These are phyloP conservation scores for Apophysomyces trapeziformis DNA, from an alignment of 371 early-diverging fungal genomes.

Conservation along the genomic window DNA sequence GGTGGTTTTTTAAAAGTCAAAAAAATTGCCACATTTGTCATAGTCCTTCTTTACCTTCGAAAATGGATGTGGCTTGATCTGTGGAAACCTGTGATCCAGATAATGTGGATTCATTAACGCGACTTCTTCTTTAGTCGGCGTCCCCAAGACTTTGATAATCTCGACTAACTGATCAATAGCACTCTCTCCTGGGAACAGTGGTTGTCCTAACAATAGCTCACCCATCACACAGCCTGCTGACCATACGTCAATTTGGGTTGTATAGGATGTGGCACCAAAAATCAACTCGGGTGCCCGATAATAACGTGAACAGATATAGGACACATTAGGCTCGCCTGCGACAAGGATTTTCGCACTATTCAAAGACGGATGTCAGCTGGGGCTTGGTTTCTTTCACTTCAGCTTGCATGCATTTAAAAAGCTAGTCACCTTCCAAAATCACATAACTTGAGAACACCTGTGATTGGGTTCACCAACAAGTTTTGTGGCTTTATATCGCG, in stretches of 20 bases:
- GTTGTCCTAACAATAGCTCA: conserved; percentile 93
- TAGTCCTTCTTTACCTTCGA: conserved; percentile 46
- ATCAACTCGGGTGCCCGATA: conserved; percentile 98
- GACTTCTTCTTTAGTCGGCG: conserved; percentile 94
- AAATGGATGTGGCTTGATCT: conserved; percentile 92
- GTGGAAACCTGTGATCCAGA: conserved; percentile 95
- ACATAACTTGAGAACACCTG: conserved; percentile 93
- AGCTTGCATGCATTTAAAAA: neutral
- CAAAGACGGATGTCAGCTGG: neutral
- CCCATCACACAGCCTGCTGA: conserved; percentile 98
- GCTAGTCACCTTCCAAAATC: conserved; percentile 90
- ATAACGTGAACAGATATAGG: conserved; percentile 97
- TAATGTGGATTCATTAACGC: conserved; percentile 93
- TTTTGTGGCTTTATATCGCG: conserved; percentile 99
- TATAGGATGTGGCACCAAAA: conserved; percentile 92
- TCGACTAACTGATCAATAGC: conserved; percentile 99
- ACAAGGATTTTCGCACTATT: conserved; percentile 88
- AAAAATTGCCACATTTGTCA: neutral
- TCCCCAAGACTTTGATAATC: conserved; percentile 98
- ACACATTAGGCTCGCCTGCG: conserved; percentile 91
- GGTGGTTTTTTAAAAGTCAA: neutral
- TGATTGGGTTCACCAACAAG: conserved; percentile 86
- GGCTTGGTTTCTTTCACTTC: too few relatives aligned
- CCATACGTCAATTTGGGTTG: conserved; percentile 92
- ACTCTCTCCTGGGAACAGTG: conserved; percentile 97